Conservation (phyloP, 805 yeast genomes). For the Kluyveromyces starmeri region DNA sequence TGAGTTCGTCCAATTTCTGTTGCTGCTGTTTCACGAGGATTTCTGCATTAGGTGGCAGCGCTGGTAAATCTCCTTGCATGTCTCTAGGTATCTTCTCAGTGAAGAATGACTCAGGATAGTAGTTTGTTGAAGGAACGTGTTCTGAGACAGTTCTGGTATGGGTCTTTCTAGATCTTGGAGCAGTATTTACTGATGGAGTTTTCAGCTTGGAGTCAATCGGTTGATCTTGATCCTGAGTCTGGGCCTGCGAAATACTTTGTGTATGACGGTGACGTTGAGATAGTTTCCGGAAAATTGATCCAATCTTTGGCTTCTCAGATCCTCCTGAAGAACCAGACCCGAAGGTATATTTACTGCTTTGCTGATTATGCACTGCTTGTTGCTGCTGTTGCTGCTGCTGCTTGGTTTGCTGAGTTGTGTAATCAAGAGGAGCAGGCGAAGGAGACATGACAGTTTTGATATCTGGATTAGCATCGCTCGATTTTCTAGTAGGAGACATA, state of each 20-base stretch:
- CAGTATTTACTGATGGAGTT: conserved; percentile 8
- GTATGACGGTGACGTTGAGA: conserved; percentile 25
- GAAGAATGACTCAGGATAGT: conserved; percentile 4
- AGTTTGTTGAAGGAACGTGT: conserved; percentile 20
- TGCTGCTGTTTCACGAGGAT: conserved; percentile 26
- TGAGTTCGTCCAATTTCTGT: conserved; percentile 16
- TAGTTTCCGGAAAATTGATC: conserved; percentile 28
- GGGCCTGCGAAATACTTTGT: conserved; percentile 6
- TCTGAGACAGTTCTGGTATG: conserved; percentile 35
- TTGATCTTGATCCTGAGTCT: conserved; percentile 2
- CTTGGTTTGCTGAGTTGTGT: conserved; percentile 33
- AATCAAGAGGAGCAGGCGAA: conserved; percentile 26
- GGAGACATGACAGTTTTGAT: conserved; percentile 23
- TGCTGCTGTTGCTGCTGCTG: conserved; percentile 35
- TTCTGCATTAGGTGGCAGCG: conserved; percentile 30
- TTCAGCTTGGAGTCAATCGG: conserved; percentile 9
- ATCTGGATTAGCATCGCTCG: conserved; percentile 18
- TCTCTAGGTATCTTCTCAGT: conserved; percentile 5
- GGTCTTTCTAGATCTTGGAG: conserved; percentile 14
- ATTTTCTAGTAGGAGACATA: conserved; percentile 35
- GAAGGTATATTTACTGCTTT: too few relatives aligned
- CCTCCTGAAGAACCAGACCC: too few relatives aligned
- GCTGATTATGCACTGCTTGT: too few relatives aligned
- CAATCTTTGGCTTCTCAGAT: conserved; percentile 25
- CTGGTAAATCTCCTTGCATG: conserved; percentile 24